Evolutionary conservation across 495 filamentous ascomycete genomes (phyloP), one percentile per base, ranked within the genome.

Genomic region (Hyaloscypha finlandica): DNA sequence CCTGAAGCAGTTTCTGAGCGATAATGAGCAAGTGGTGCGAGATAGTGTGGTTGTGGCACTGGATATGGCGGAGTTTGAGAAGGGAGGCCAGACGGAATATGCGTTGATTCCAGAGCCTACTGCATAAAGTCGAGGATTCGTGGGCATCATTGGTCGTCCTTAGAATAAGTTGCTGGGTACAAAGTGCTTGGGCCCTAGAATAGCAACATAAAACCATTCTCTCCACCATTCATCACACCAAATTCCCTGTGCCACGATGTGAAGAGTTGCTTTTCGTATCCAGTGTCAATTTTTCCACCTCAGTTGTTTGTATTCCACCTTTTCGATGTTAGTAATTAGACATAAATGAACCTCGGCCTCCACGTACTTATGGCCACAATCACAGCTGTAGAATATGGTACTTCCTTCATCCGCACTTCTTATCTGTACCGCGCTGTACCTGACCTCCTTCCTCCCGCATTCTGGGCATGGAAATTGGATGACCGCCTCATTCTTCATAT

Each of bases 41-140:
- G 95, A 99, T 73, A 97, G 94, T 74, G 88, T 97, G 35, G 85
- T 97, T 70, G 95, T 99, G 59, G 95, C 95, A 22, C 79, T 99
- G 63, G 95, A 99, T 75, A 99, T 99, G 96, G 95, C 93, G 2
- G 93, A 96, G 75, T 97, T 90, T 74, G 95, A 99, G 84, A 93
- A 90, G 84, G 92, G 86, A 73, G 90, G 90, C 20, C 85, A 96
- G 78, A 78, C 86, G 20, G 92, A 99, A 73, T 99, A 99, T 81
- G 96, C 94, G 30, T 80, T 96, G 71, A 85, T 98, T 61, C 93
- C 92, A 9, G 86, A 90, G 70, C 80, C 62, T 63, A 55, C 65
- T 29, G 42, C 42, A 45, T 60, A 32, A 71, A 39, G 25, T 70
- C 58, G 63, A 53, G 51, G 37, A 30, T 52, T 66, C 48, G 35